These are phyloP conservation scores for Syzygium jambos DNA, from an alignment of 345 rosid genomes.

Conservation along the genomic window DNA sequence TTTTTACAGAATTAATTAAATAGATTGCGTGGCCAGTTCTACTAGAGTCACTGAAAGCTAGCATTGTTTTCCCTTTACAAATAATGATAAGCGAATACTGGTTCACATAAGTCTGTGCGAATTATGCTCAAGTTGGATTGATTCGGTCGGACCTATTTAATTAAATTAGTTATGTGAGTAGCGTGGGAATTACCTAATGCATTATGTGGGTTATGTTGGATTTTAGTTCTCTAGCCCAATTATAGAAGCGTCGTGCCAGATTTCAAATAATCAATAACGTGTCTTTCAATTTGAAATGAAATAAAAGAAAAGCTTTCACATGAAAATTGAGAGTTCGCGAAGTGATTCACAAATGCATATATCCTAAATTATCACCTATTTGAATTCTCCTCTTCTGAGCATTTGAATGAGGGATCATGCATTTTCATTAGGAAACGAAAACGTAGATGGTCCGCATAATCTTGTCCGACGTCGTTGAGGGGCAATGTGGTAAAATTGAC, in stretches of 20 bases:
- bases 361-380: not conserved
- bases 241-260: not conserved
- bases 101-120: accelerated
- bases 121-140: not conserved
- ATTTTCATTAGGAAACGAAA: not conserved
- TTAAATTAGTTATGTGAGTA: not conserved
- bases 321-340: not conserved
- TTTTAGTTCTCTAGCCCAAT: not conserved
- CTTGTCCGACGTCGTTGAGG: not conserved
- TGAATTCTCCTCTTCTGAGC: not conserved
- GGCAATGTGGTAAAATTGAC: not conserved
- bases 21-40: not conserved
- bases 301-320: not conserved
- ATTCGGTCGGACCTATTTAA: not conserved
- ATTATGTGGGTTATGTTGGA: not conserved
- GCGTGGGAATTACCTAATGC: not conserved
- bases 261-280: not conserved
- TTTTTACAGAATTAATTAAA: not conserved
- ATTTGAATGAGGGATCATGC: not conserved
- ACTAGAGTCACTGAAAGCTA: not conserved
- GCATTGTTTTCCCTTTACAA: not conserved
- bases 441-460: not conserved
- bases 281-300: not conserved
- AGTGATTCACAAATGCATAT: not conserved
- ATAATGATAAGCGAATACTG: not conserved